Conservation (phyloP, 306 rosid species). For the Oemleria cerasiformis region DNA sequence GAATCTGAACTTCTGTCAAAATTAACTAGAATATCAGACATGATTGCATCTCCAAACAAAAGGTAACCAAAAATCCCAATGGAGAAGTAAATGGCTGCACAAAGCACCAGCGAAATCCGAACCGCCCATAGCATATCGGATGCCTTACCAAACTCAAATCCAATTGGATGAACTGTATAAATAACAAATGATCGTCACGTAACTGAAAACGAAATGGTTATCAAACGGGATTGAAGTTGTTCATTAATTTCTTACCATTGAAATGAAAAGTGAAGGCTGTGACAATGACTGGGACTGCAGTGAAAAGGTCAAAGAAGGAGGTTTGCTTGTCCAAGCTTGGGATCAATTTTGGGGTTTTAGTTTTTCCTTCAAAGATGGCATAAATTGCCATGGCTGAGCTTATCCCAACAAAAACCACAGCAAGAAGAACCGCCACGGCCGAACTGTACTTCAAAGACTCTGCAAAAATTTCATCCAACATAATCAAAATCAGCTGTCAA, state of each 20-base stretch:
- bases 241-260: conserved; percentile 45
- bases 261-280: conserved; percentile 91
- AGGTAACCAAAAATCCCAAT: conserved; percentile 86
- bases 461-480: conserved; percentile 9
- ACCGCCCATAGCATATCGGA: conserved; percentile 71
- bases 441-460: conserved; percentile 84
- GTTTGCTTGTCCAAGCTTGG: conserved; percentile 61
- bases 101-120: conserved; percentile 62
- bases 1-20: conserved; percentile 62
- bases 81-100: conserved; percentile 60
- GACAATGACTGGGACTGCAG: conserved; percentile 90
- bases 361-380: conserved; percentile 67
- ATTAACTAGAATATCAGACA: conserved; percentile 76
- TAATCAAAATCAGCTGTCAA: neutral
- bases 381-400: conserved; percentile 68
- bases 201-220: no score
- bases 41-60: conserved; percentile 76
- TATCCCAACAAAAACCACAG: conserved; percentile 78
- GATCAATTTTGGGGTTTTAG: conserved; percentile 57
- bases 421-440: conserved; percentile 69
- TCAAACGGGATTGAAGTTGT: neutral
- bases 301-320: conserved; percentile 85
- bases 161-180: conserved; percentile 85
- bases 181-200: no score
- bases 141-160: conserved; percentile 66